Base-by-base conservation (phyloP, 768 basidiomycete genomes). In the Jaapia argillacea region DNA sequence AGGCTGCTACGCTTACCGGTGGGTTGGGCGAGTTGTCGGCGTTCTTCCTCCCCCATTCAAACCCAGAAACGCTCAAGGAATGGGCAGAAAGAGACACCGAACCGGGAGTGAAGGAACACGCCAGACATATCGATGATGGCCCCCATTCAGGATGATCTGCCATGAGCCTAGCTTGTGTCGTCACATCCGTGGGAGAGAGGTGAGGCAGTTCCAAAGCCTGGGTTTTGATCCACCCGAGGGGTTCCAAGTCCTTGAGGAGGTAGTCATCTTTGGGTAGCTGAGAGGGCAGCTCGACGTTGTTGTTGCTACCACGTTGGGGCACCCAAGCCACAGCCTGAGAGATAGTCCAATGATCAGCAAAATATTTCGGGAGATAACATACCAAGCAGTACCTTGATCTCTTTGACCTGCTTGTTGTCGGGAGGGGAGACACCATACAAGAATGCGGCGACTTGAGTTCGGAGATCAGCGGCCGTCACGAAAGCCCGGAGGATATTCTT, bases 1-100 rank as follows among this genome's bases (percentile, higher is more conserved):
- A n/a, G n/a, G 16, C 28, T 33, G 28, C 18, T 24, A 28, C 24
- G 58, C 70, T 52, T 51, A 79, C 77, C 1, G 81, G 68, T 47
- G 90, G 89, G 58, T 88, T 90, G 27, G 77, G 72, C 27, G 88
- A 85, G 35, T 77, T 86, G 55, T 93, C 91, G 52, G 72, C 66
- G 52, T 93, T 94, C 69, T 96, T 97, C 53, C 94, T 71, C 33
- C 93, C 94, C 93, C 93, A 98, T 56, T 99, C 96, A 58, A 98
- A 98, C 13, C 94, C 96, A 47, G 85, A 78, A 6, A 94, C 81
- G 4, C 85, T 83, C 40, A 98, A 67, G 24, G 81, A 86, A 67
- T 97, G 93, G 0, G 94, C 85, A 21, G 91, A 92, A 33, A 99
- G 66, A 18, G 93, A 97, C 23, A 98, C 91, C 3, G 93, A 97